Evolutionary conservation across 345 rosid species (phyloP), one percentile per base, ranked within the genome.

Genomic region (Salix brachista): DNA sequence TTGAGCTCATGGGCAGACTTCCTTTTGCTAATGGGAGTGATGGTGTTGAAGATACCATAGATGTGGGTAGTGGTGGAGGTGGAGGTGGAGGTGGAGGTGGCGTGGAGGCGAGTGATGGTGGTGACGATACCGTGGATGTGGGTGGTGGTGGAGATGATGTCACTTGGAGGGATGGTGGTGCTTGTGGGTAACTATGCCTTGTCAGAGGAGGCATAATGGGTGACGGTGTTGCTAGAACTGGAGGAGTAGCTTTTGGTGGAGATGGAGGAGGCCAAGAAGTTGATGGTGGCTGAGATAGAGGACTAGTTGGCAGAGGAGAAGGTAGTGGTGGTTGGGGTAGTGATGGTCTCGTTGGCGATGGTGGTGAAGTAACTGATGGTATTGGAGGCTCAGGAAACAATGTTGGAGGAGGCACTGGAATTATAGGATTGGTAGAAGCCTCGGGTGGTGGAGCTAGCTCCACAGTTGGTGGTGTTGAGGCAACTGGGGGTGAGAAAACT

Each of bases 401-500:
- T 58, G 84, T 79, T 16, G 84, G 81, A 25, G 81, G 23, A 50
- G 78, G 54, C 11, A 46, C 56, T 4, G 84, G 77, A 12, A 21
- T 42, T 41, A 44, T 42, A 13, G 74, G 46, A 77, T 56, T 25
- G 65, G 26, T 32, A 26, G 41, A 25, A 12, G 28, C 65, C 32
- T 30, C 18, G 2, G 72, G 68, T 6, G 75, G 75, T 61, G 60
- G 70, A 32, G 66, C 26, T 30, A 65, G 44, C 75, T 8, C 65
- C 67, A 25, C 48, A 5, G 75, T 32, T 25, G 68, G 73, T 0
- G 65, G 68, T 12, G 73, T 11, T 9, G 58, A 23, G 36, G 12
- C 5, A 19, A 6, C 18, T 56, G 46, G 37, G 21, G 70, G 36
- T 37, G 54, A 64, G 28, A 64, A 23, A 64, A n/a, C 30, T 32